Base-by-base conservation (phyloP, 2,329 filamentous ascomycete genomes). In the Capronia americana region DNA sequence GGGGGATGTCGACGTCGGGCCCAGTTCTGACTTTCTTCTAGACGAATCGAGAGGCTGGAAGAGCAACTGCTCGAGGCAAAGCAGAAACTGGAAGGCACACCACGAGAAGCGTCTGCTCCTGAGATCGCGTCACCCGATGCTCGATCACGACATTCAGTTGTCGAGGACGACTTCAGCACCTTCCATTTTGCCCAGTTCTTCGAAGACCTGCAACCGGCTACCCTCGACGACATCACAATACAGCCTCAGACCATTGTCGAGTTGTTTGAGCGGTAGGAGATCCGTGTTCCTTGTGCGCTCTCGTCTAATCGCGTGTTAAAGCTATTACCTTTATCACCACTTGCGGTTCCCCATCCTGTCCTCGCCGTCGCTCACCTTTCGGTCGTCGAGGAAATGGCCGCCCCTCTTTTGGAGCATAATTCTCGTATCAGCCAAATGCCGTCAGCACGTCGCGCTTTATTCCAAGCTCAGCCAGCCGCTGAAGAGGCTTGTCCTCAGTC, bases 351-450 rank as follows among this genome's bases (percentile, higher is more conserved):
- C 58, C 46, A 61, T 61, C 30, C 7, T 61, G 48, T 54, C 58
- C 5, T 50, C 58, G 23, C 58, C 58, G 23, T 38, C 46, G 12
- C 41, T 61, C 46, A 61, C 58, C 4, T 38, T 61, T 20, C 50
- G 58, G 23, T 61, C 58, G 14, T 61, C 58, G 5, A 51, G 51
- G 30, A 61, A 61, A 61, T 61, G 58, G 58, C 58, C 58, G 32
- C 58, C 58, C 51, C 46, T 61, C 11, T 61, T 61, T 20, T 61
- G 58, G 58, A 61, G 58, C 46, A 61, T 61, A 17, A 61, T 61
- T 51, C 46, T 61, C n/a, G 58, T 61, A 3, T 34, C 58, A 10
- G 58, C 58, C n/a, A 61, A 61, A 61, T 38, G 46, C 58, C 58
- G 58, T 4, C 46, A 54, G n/a, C 48, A 61, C 5, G 48, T 20